Conservation (phyloP, 2,329 filamentous ascomycete species). For the Kalmusia sp. region DNA sequence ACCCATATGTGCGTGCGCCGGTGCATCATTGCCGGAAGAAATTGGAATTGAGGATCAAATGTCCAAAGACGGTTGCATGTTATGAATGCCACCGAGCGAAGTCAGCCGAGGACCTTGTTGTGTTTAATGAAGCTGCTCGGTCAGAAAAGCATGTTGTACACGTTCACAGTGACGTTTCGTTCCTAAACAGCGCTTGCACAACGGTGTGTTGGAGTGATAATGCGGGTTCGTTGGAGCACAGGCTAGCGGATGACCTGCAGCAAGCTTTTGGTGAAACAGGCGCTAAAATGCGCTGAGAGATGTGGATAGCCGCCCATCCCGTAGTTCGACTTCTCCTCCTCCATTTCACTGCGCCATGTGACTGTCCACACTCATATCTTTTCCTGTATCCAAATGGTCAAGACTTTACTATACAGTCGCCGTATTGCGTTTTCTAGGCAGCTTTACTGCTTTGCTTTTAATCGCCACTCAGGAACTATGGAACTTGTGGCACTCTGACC, state of each 20-base stretch:
- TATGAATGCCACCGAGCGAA: too few species aligned
- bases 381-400: too few species aligned
- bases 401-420: too few species aligned
- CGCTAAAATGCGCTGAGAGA: conserved; percentile 21
- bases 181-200: conserved; percentile 15
- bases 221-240: conserved; percentile 26
- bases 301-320: conserved; percentile 25
- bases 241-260: conserved; percentile 28
- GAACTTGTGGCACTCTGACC: conserved; percentile 16
- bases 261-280: conserved; percentile 24
- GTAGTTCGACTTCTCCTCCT: conserved; percentile 22
- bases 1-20: too few species aligned
- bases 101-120: too few species aligned
- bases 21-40: too few species aligned
- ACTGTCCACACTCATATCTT: background rate
- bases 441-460: too few species aligned
- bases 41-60: too few species aligned
- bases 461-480: background rate
- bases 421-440: too few species aligned
- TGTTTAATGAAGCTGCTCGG: background rate
- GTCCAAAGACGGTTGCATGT: too few species aligned
- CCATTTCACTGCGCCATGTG: conserved; percentile 1
- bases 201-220: conserved; percentile 24
- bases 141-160: background rate
- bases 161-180: too few species aligned